phyloP scores from a whole-genome alignment of 495 filamentous ascomycete genomes.

The Thermochaetoides thermophila region DNA sequence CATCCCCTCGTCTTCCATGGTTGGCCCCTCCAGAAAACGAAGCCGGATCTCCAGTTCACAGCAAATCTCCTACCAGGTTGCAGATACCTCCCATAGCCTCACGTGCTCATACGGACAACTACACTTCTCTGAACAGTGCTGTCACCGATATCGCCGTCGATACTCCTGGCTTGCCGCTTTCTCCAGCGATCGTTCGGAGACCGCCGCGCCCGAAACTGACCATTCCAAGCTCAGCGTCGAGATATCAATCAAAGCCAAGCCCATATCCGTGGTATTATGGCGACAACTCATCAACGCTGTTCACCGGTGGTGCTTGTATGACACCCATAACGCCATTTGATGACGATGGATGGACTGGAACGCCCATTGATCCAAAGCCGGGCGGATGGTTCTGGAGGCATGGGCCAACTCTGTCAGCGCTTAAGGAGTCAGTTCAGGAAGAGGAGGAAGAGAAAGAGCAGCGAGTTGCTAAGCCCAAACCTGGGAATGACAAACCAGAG shows the following conservation, averaged over 20 bases:
- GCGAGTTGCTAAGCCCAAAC: too few species aligned
- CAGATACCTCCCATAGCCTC: constrained; percentile 8
- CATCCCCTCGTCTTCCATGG: constrained; percentile 7
- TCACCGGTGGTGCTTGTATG: constrained; percentile 13
- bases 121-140: constrained; percentile 6
- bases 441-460: constrained; percentile 6
- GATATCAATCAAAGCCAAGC: constrained; percentile 10
- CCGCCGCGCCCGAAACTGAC: constrained; percentile 4
- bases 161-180: constrained; percentile 1
- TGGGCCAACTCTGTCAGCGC: constrained; percentile 5
- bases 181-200: background rate
- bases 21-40: constrained; percentile 1
- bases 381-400: constrained; percentile 10
- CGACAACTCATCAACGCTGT: constrained; percentile 8
- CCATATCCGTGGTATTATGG: constrained; percentile 9
- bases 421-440: constrained; percentile 3
- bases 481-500: background rate
- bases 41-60: background rate
- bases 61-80: constrained; percentile 7
- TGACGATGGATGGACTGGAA: constrained; percentile 5
- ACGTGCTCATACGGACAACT: constrained; percentile 3
- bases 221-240: constrained; percentile 11
- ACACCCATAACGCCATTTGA: constrained; percentile 20
- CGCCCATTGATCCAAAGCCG: constrained; percentile 8
- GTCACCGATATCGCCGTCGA: constrained; percentile 11